Conservation (phyloP, 2,329 filamentous ascomycete species). For the Colletotrichum tabaci region DNA sequence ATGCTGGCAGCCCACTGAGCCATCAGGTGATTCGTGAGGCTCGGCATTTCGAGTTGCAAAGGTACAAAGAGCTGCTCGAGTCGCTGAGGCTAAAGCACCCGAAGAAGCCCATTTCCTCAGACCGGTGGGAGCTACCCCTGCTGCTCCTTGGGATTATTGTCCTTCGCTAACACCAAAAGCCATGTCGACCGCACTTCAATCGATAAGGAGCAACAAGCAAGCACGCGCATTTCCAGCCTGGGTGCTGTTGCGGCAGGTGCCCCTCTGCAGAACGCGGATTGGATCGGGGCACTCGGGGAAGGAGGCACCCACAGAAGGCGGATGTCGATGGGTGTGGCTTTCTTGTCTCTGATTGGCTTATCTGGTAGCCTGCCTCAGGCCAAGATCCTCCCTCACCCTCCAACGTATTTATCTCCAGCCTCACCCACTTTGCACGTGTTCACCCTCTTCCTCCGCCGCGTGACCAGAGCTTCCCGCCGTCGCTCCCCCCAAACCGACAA, state of each 20-base stretch:
- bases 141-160: slow-evolving; percentile 5
- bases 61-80: slow-evolving; percentile 4
- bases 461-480: slow-evolving; percentile 50
- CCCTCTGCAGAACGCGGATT: slow-evolving; percentile 39
- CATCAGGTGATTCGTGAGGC: slow-evolving; percentile 43
- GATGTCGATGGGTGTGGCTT: slow-evolving; percentile 31
- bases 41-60: slow-evolving; percentile 36
- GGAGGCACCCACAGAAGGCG: slow-evolving; percentile 29
- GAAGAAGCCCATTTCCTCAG: slow-evolving; percentile 22
- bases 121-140: slow-evolving; percentile 31
- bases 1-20: slow-evolving; percentile 31
- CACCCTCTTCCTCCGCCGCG: slow-evolving; percentile 55
- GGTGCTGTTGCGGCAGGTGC: slow-evolving; percentile 34
- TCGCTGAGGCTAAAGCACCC: slow-evolving; percentile 11
- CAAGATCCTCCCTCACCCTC: slow-evolving; percentile 19
- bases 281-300: slow-evolving; percentile 41
- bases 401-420: slow-evolving; percentile 54
- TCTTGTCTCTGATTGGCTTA: slow-evolving; percentile 35
- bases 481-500: slow-evolving; percentile 31
- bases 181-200: background rate
- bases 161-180: slow-evolving; percentile 3
- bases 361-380: slow-evolving; percentile 39
- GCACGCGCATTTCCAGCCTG: slow-evolving; percentile 17
- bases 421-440: slow-evolving; percentile 59
- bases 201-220: slow-evolving; percentile 35